phyloP scores from a whole-genome alignment of 306 rosid genomes.

The Arachis hypogaea region DNA sequence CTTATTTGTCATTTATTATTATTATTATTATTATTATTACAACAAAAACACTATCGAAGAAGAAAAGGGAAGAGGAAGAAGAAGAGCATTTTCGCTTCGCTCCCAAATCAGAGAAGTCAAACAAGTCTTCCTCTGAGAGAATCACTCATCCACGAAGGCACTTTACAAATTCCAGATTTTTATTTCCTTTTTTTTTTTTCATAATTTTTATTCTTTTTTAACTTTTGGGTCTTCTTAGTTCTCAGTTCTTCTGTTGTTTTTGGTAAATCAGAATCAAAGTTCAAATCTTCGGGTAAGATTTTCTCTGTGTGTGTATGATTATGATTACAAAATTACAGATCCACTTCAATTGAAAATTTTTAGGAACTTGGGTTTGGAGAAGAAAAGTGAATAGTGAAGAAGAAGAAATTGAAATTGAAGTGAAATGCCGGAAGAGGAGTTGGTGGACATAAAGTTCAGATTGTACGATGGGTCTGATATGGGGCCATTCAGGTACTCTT shows the following conservation, averaged over 20 bases:
- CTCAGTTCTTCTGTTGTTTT: background rate
- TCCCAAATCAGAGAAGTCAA: background rate
- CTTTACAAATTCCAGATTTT: background rate
- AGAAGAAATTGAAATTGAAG: slow-evolving; percentile 9
- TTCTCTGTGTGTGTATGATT: background rate
- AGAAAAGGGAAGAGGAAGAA: background rate
- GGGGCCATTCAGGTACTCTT: slow-evolving; percentile 84
- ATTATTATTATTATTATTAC: background rate
- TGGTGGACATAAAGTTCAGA: slow-evolving; percentile 80
- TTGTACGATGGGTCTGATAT: slow-evolving; percentile 84
- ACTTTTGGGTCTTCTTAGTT: background rate
- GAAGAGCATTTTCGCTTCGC: background rate
- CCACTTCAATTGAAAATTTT: background rate
- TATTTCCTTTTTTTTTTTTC: background rate
- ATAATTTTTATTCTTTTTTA: background rate
- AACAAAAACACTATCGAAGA: background rate
- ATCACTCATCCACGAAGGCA: background rate
- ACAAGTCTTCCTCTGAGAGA: background rate
- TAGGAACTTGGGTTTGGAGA: background rate
- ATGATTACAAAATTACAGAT: background rate
- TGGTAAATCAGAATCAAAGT: background rate
- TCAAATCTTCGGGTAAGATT: background rate
- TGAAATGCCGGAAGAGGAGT: slow-evolving; percentile 90
- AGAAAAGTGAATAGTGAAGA: background rate
- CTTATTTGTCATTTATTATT: no score